phyloP scores from a whole-genome alignment of 495 filamentous ascomycete species.

The Penicillium taxi region DNA sequence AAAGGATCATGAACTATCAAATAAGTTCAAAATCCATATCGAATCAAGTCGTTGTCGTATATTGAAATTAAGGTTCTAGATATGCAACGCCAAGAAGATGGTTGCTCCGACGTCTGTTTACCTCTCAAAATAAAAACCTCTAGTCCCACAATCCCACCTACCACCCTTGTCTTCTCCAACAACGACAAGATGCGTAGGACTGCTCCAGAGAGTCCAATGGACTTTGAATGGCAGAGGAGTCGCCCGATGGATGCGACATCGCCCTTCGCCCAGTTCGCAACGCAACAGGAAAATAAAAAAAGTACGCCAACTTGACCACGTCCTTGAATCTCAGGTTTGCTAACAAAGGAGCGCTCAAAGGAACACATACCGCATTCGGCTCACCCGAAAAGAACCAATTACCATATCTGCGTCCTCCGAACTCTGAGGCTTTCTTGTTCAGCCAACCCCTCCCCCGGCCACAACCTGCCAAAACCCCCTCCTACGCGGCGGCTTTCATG shows the following conservation, averaged over 20 bases:
- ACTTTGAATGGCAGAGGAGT: constrained; percentile 55
- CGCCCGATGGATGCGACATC: constrained; percentile 51
- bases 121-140: constrained; percentile 25
- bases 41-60: too few species aligned
- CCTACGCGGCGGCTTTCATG: constrained; percentile 64
- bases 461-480: constrained; percentile 34
- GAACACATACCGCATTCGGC: constrained; percentile 42
- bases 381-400: constrained; percentile 43
- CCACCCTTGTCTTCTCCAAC: constrained; percentile 10
- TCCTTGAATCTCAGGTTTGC: background rate
- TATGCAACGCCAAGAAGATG: too few species aligned
- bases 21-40: too few species aligned
- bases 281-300: constrained; percentile 43
- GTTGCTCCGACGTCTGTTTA: constrained; percentile 25
- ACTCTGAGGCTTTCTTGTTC: constrained; percentile 41
- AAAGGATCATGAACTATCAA: too few species aligned
- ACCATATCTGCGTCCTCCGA: constrained; percentile 41
- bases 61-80: too few species aligned
- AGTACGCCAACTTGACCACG: constrained; percentile 29
- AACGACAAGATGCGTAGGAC: constrained; percentile 40
- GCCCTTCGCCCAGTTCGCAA: constrained; percentile 48
- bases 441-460: constrained; percentile 19
- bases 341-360: constrained; percentile 21
- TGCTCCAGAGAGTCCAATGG: constrained; percentile 59
- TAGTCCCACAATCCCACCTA: constrained; percentile 10